A percentile compares a stretch with the other conserved stretches of the same genome.
Evolutionary conservation across 306 rosid genomes (phyloP).

Genomic region (Elaeagnus macrophylla): DNA sequence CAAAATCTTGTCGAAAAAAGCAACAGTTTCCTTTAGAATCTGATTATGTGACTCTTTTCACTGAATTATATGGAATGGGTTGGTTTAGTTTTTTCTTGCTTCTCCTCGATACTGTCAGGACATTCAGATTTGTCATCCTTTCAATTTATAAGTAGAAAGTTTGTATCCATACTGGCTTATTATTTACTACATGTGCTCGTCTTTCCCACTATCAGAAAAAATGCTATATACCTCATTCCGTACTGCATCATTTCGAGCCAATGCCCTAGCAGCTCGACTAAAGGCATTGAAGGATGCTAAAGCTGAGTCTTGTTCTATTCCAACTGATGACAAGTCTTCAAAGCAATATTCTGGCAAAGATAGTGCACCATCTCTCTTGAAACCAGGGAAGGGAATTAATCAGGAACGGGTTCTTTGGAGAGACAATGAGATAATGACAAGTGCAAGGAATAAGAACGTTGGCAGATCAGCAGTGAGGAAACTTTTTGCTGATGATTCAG

Average conservation of each 20-base stretch:
- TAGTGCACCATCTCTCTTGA: slow-evolving; percentile 21
- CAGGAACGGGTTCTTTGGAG: slow-evolving; percentile 23
- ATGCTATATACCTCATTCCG: slow-evolving; percentile 43
- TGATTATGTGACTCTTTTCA: too few relatives aligned
- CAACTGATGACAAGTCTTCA: slow-evolving; percentile 15
- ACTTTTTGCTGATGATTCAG: slow-evolving; percentile 52
- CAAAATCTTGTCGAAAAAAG: too few relatives aligned
- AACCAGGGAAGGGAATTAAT: slow-evolving; percentile 21
- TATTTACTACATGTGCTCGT: slow-evolving; percentile 8
- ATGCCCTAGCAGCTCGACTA: slow-evolving; percentile 47
- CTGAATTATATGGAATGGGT: too few relatives aligned
- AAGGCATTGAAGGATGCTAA: slow-evolving; percentile 21
- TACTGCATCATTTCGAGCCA: slow-evolving; percentile 38
- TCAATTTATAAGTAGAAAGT: neutral
- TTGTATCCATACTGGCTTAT: neutral
- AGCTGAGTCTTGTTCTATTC: slow-evolving; percentile 22
- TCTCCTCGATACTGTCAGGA: too few relatives aligned
- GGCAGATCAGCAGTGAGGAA: slow-evolving; percentile 57
- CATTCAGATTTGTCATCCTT: too few relatives aligned
- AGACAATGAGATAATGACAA: slow-evolving; percentile 17
- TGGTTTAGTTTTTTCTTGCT: too few relatives aligned
- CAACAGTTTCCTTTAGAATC: too few relatives aligned
- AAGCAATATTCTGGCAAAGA: slow-evolving; percentile 21
- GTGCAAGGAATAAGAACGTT: slow-evolving; percentile 20
- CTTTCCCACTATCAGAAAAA: slow-evolving; percentile 35